Base-by-base conservation (phyloP, 176 grass and related monocot genomes). In the Carex parvula region DNA sequence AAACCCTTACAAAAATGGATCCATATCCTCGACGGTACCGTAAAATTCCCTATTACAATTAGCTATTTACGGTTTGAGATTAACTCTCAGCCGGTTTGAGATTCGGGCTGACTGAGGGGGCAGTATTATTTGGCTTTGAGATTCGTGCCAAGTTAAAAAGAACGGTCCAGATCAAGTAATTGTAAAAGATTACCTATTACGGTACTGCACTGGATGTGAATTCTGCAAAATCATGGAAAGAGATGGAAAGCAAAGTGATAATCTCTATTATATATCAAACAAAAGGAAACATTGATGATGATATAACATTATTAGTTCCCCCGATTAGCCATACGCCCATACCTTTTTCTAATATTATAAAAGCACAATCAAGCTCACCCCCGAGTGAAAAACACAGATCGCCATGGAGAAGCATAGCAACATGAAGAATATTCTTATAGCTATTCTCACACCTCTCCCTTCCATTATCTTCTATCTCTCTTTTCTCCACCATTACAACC, bases 391-490 rank as follows among this genome's bases (percentile, higher is more conserved):
- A 17, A 55, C 42, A 63, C 4, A 79, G 58, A 79, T 82, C 80
- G 11, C 59, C 80, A 82, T 82, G 80, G 61, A 24, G 46, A 82
- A 67, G 17, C 61, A 67, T 35, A 84, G 87, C 41, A 94, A 60
- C 85, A 73, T 93, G 37, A 93, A 92, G 88, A 89, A 95, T 87
- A 79, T 90, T 66, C 35, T 70, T 26, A 68, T 98, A 80, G 91
- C 95, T 58, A 41, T 94, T 32, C 92, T 93, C 80, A 75, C 61
- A 15, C 93, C 95, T 32, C 89, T 98, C 76, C 93, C 95, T 32
- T 98, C 95, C 84, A 44, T 95, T 84, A 26, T 98, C 84, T 95
- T 98, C 84, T 94, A 90, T 73, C 82, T 93, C 88, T 86, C 79
- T 48, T 90, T 90, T 81, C 90, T 93, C 84, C 81, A 79, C 32